Base-by-base conservation (phyloP, 805 yeast species). In the Metschnikowia peoriensis region DNA sequence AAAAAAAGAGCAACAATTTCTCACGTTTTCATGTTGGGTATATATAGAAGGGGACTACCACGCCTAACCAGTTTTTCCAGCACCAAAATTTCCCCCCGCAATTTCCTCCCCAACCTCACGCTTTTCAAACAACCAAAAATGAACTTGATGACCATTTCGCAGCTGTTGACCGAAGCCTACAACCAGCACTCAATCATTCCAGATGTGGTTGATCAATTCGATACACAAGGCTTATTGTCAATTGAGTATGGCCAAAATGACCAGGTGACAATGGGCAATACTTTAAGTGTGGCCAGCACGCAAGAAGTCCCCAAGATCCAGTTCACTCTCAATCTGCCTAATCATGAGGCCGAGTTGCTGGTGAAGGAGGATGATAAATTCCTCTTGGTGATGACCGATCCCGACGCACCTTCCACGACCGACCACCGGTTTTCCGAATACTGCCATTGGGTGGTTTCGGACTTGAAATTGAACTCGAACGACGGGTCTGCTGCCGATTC, bases 361-460 rank as follows among this genome's bases (percentile, higher is more conserved):
- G 70, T 79, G 38, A 63, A 71, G 14, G 60, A 68, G 27, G 67
- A 76, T 28, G 86, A 83, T 58, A 70, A 78, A 47, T 91, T 87
- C 71, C 83, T 94, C 10, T 71, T 92, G 58, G 88, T 88, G 2
- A 60, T 91, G 58, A 92, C 97, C 7, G 97, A 91, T 68, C 97
- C 97, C 1, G 97, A 91, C 73, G 97, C 97, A 7, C 97, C 97
- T 12, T 81, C 91, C 4, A 79, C 83, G 60, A 77, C 80, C 2
- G 97, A 91, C 67, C 83, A 85, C 64, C 89, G 84, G 66, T 90
- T 96, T 96, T 85, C 94, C 2, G 96, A 91, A 69, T 91, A 76
- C 66, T 83, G 87, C 49, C 97, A 91, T 71, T 89, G 82, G 77
- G 73, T 91, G 39, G 71, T 77, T 34, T 69, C 83, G 2, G 85